phyloP scores from a whole-genome alignment of 495 filamentous ascomycete genomes.

The Podospora pseudocomata region DNA sequence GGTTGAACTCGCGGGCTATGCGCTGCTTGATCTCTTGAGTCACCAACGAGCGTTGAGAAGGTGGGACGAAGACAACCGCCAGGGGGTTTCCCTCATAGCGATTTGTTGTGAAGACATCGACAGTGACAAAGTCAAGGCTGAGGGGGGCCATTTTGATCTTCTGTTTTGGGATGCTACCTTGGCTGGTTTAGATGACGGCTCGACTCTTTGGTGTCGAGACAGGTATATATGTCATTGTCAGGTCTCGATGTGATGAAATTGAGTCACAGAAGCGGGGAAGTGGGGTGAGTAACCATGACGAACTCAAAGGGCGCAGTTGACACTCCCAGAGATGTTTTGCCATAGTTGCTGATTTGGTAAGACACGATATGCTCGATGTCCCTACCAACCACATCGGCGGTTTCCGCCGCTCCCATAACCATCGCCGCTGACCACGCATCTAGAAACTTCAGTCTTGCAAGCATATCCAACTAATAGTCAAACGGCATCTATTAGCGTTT shows the following conservation, averaged over 20 bases:
- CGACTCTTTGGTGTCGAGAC: not conserved
- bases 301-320: not conserved
- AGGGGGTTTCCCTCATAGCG: conserved; percentile 64
- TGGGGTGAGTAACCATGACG: not conserved
- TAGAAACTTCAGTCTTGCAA: no score
- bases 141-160: conserved; percentile 11
- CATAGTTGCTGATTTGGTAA: not conserved
- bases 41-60: conserved; percentile 28
- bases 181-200: not conserved
- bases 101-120: conserved; percentile 64
- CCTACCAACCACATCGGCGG: not conserved
- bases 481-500: not conserved
- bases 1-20: conserved; percentile 77
- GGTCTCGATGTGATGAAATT: not conserved
- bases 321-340: not conserved
- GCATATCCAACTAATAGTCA: not conserved
- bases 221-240: not conserved
- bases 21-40: conserved; percentile 56
- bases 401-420: no score
- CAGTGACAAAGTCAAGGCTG: conserved; percentile 50
- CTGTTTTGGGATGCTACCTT: not conserved
- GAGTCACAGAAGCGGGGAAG: not conserved
- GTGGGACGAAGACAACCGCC: conserved; percentile 56
- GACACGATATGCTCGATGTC: not conserved
- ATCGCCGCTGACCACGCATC: no score